Percentiles rank a stretch among this genome's conserved stretches.
Conservation (phyloP, 305 asterid species). For the Nicotiana rustica region DNA sequence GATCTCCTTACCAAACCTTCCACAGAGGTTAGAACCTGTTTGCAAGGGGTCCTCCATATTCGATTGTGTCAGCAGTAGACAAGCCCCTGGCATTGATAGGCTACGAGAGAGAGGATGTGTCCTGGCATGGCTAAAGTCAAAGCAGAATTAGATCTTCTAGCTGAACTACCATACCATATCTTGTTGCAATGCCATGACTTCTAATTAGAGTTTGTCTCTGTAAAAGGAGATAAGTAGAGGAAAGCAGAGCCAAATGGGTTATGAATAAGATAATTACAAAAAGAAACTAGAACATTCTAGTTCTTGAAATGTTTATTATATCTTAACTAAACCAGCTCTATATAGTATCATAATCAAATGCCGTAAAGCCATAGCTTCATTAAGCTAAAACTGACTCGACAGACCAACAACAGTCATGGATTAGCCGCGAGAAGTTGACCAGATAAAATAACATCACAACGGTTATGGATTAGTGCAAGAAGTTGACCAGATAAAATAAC, state of each 20-base stretch:
- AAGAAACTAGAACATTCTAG: background rate
- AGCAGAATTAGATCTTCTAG: background rate
- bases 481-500: background rate
- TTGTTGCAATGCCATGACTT: background rate
- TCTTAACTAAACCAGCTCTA: background rate
- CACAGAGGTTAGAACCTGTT: background rate
- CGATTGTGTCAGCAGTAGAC: background rate
- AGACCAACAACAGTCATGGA: background rate
- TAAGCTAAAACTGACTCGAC: background rate
- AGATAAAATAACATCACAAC: background rate
- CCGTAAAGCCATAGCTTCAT: background rate
- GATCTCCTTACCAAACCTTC: no score
- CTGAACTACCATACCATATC: no score
- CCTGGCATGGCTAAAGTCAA: background rate
- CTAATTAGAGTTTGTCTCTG: background rate
- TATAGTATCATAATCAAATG: background rate
- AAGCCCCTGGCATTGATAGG: background rate
- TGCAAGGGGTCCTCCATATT: background rate
- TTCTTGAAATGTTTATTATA: background rate
- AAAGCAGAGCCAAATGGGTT: background rate
- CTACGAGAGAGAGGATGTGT: background rate
- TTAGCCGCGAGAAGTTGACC: background rate
- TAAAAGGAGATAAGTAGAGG: background rate
- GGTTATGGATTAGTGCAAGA: conserved; percentile 3
- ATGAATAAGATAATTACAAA: background rate